Evolutionary conservation across 2,329 filamentous ascomycete genomes (phyloP), one percentile per base, ranked within the genome.

Genomic region (Fonsecaea erecta): DNA sequence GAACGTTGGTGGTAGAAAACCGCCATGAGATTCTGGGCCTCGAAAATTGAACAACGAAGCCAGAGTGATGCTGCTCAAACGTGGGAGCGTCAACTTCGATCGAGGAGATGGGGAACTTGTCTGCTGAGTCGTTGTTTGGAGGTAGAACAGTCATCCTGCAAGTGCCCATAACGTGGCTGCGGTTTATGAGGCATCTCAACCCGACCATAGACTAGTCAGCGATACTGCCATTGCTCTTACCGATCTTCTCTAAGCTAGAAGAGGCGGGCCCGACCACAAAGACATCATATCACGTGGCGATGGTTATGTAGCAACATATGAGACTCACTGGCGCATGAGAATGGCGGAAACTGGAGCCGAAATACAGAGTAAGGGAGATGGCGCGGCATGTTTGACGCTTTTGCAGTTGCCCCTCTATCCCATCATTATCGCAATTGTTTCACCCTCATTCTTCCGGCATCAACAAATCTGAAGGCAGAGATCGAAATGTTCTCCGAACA

Each of bases 11-110:
- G 16, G n/a, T 12, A 40, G 26, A 32, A 54, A 74, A 75, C 9
- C 68, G 63, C 72, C 73, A 75, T 24, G 73, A 75, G 14, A 74
- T 64, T 28, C 73, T 72, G n/a, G 73, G 73, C 1, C 62, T 52
- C 11, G 70, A 40, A 21, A 51, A 59, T 3, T 67, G 69, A 21
- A 75, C 70, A 12, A 72, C 73, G 28, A 75, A 67, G n/a, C 73
- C 73, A 9, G 11, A 60, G 11, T 52, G 34, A 46, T 68, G 62
- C 30, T 68, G 65, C 51, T 68, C 62, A 48, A 68, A 68, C 18
- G 58, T 61, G 12, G 57, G 57, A 26, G 48, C 11, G 18, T 18
- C 18, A 26, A 48, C 11, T 14, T 48, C 11, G 21, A 48, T 11
- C 2, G 43, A 48, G 18, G 43, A 24, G 18, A 48, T 24, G 8